phyloP scores from a whole-genome alignment of 1,284 basidiomycete genomes.

The Xerocomus amazonicus region DNA sequence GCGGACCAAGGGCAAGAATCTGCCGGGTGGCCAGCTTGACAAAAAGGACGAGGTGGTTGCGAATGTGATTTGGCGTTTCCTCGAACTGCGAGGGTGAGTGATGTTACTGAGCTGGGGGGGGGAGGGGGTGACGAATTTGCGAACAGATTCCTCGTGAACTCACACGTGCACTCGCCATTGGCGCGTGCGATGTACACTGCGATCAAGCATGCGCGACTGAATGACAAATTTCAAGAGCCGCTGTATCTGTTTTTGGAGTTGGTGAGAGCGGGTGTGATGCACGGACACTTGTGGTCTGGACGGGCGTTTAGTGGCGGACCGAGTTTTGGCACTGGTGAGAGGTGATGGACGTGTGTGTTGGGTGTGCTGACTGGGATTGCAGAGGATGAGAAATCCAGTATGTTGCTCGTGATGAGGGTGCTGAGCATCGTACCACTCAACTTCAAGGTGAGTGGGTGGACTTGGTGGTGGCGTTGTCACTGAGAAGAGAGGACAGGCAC shows the following conservation, averaged over 20 bases:
- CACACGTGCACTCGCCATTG: conserved; percentile 86
- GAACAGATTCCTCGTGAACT: conserved; percentile 77
- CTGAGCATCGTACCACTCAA: conserved; percentile 90
- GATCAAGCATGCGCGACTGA: conserved; percentile 73
- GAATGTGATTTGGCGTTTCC: conserved; percentile 97
- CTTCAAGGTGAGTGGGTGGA: conserved; percentile 68
- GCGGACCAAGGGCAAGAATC: conserved; percentile 65
- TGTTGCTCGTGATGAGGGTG: conserved; percentile 95
- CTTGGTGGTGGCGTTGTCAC: too few species aligned
- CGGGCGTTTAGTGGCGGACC: conserved; percentile 90
- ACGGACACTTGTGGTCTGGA: conserved; percentile 89
- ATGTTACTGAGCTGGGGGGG: background rate
- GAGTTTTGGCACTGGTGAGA: conserved; percentile 82
- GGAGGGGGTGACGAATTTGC: conserved; percentile 10
- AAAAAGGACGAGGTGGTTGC: conserved; percentile 99
- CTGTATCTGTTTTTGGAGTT: conserved; percentile 92
- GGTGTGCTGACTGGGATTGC: conserved; percentile 23
- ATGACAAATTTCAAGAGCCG: conserved; percentile 98
- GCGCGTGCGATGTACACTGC: conserved; percentile 89
- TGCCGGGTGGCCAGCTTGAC: conserved; percentile 60
- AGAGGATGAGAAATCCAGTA: conserved; percentile 89
- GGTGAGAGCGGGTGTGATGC: conserved; percentile 91
- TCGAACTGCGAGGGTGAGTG: conserved; percentile 86
- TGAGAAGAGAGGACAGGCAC: conserved; percentile 43
- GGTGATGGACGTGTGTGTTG: conserved; percentile 14